phyloP scores from a whole-genome alignment of 2,329 filamentous ascomycete species.

The Botrytis paeoniae region DNA sequence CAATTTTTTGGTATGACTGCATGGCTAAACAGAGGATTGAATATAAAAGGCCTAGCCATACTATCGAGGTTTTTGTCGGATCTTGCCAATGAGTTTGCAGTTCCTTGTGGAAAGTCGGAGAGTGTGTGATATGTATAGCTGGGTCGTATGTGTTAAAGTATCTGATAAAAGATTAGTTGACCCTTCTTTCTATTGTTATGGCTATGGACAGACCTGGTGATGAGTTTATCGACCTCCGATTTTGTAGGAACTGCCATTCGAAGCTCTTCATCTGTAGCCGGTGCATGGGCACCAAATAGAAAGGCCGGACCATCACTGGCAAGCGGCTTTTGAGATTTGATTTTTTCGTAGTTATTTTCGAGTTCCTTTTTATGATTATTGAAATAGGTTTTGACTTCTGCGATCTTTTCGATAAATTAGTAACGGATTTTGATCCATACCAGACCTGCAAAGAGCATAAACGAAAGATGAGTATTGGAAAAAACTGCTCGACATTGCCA shows the following conservation, averaged over 20 bases:
- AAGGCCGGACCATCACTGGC: constrained; percentile 69
- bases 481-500: background rate
- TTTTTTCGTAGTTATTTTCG: constrained; percentile 74
- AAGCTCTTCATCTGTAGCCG: constrained; percentile 72
- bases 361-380: constrained; percentile 81
- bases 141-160: constrained; percentile 84
- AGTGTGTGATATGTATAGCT: constrained; percentile 72
- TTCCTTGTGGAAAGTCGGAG: constrained; percentile 79
- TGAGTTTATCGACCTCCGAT: constrained; percentile 77
- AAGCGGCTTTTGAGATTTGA: constrained; percentile 65
- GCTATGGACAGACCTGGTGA: constrained; percentile 47
- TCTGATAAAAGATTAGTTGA: constrained; percentile 41
- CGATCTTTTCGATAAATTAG: constrained; percentile 52
- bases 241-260: constrained; percentile 77
- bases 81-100: constrained; percentile 65
- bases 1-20: constrained; percentile 74
- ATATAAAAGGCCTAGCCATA: constrained; percentile 77
- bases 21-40: constrained; percentile 74
- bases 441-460: background rate
- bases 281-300: constrained; percentile 68
- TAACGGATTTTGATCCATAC: background rate
- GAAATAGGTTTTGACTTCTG: constrained; percentile 93
- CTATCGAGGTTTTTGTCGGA: constrained; percentile 67
- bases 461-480: background rate
- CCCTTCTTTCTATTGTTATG: background rate